Conservation (phyloP, 768 basidiomycete genomes). For the Calocera cornea region DNA sequence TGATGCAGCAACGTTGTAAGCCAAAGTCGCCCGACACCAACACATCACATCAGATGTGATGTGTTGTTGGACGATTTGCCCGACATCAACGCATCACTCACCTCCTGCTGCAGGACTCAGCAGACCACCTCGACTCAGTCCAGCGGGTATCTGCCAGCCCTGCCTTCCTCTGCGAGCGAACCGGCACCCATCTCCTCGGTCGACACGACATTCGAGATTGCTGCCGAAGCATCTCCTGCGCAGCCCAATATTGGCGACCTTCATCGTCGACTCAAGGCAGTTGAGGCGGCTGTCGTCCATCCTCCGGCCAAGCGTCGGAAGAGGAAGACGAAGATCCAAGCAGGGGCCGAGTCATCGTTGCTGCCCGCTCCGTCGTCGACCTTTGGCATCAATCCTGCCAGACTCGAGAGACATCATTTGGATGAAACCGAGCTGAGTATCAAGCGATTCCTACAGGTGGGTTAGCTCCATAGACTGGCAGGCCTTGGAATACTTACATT, state of each 20-base stretch:
- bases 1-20: not conserved
- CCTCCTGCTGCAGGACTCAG: not conserved
- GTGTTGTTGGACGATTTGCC: not conserved
- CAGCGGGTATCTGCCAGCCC: not conserved
- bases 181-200: not conserved
- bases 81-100: not conserved
- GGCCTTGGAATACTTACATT: not conserved
- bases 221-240: not conserved
- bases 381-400: not conserved
- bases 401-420: not conserved
- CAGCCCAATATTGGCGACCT: not conserved
- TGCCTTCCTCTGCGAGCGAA: not conserved
- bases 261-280: not conserved
- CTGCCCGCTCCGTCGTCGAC: not conserved
- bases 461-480: not conserved
- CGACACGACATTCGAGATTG: not conserved
- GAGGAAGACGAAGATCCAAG: not conserved
- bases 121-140: not conserved
- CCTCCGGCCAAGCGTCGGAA: not conserved
- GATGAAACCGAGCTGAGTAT: not conserved
- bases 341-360: not conserved
- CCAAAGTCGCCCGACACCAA: not conserved
- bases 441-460: not conserved
- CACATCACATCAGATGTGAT: too few species aligned
- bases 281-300: not conserved